Evolutionary conservation across 2,329 filamentous ascomycete genomes (phyloP).

Genomic region (Sordariomycetes sp.): DNA sequence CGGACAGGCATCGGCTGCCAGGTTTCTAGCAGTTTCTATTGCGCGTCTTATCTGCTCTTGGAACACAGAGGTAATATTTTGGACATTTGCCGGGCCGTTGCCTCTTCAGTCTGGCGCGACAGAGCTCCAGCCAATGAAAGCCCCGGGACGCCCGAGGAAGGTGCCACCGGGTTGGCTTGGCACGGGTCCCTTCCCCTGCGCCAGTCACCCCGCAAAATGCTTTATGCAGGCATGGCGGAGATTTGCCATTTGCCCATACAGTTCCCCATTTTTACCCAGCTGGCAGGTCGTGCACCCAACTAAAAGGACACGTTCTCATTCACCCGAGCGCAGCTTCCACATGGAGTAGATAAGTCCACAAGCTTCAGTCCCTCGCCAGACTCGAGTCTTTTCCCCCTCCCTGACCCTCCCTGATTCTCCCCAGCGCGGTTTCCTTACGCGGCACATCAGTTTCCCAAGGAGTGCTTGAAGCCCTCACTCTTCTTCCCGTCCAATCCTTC

Average conservation of each 20-base stretch:
- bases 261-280: conserved; percentile 4
- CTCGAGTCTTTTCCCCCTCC: background rate
- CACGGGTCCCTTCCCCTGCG: background rate
- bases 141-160: background rate
- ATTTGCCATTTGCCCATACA: background rate
- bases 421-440: background rate
- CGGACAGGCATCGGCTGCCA: too few relatives aligned
- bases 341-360: background rate
- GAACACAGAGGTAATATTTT: background rate
- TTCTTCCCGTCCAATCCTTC: background rate
- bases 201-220: background rate
- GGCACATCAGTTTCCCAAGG: background rate
- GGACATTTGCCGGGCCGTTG: background rate
- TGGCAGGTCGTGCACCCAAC: background rate
- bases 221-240: conserved; percentile 1
- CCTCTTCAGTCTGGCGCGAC: background rate
- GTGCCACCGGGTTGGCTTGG: background rate
- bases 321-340: background rate
- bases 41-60: background rate
- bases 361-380: background rate
- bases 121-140: background rate
- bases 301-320: conserved; percentile 5
- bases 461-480: background rate
- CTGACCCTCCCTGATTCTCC: background rate
- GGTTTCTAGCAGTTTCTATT: background rate